Evolutionary conservation across 2,329 filamentous ascomycete species (phyloP), one percentile per base, ranked within the genome.

Genomic region (Fusarium neocosmosporiellum): DNA sequence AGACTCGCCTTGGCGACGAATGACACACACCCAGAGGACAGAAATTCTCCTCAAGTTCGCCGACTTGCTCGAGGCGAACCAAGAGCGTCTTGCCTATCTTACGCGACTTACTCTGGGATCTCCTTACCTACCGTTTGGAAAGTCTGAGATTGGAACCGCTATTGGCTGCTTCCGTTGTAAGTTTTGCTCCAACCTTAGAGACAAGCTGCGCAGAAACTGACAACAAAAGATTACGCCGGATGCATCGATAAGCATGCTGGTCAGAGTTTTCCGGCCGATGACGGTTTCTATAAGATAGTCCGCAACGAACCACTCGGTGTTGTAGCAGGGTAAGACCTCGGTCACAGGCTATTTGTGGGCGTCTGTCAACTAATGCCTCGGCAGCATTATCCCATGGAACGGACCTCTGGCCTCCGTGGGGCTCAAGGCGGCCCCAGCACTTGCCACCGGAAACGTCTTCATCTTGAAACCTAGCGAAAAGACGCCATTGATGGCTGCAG

Each of bases 101-200:
- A 85, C 83, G 0, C 77, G 86, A 6, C 81, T 87, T 62, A 86
- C 85, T 0, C 79, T 88, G 22, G 86, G 85, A 4, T 82, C 84
- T 0, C 85, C 86, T 10, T 84, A 80, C 64, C 80, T 78, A 5
- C 76, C 83, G 1, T 86, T 87, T 65, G 85, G 85, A 16, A 79
- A 80, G 24, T 85, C 85, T 53, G 85, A 86, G 74, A 78, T 84
- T 53, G 36, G 36, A 9, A 39, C 36, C 9, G 36, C 36, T n/a
- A 39, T 39, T 39, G 36, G 36, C 1, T 39, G 36, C 36, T 39
- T 39, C 36, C 36, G 36, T n/a, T 39, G 36, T 39, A 8, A 39
- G 36, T n/a, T 11, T 39, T 39, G 5, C 5, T n/a, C 18, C n/a
- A 39, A 39, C 10, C 4, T 5, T 39, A 2, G 4, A 11, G 18